Percentiles rank a stretch among this genome's conserved stretches.
Conservation (phyloP, 176 grass and related monocot species). For the Guadua angustifolia region DNA sequence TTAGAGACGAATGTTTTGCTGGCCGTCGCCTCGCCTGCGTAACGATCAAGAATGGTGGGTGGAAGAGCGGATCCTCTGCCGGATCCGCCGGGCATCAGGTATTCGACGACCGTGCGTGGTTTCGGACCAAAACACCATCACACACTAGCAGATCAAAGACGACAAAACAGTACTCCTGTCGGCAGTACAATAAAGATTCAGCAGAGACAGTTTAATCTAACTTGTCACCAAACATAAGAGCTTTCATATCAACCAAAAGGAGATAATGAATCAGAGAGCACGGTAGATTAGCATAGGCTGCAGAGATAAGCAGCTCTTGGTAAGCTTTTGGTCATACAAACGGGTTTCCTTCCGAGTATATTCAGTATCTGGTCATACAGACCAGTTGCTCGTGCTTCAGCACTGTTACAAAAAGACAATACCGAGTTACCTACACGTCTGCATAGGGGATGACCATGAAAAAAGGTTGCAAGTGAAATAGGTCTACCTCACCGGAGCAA, state of each 20-base stretch:
- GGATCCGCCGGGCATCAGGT: background rate
- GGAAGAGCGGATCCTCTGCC: constrained; percentile 10
- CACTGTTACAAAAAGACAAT: constrained; percentile 38
- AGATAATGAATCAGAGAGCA: constrained; percentile 4
- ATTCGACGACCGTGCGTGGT: background rate
- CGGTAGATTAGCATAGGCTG: constrained; percentile 44
- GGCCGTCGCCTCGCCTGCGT: background rate
- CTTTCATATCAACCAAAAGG: background rate
- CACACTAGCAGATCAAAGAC: background rate
- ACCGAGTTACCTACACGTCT: constrained; percentile 38
- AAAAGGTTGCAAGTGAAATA: constrained; percentile 35
- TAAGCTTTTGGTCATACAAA: constrained; percentile 22
- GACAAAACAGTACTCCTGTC: background rate
- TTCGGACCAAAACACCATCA: background rate
- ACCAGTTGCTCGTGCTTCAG: constrained; percentile 34
- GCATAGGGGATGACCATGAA: constrained; percentile 44
- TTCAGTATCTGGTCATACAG: no score
- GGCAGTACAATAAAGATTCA: background rate
- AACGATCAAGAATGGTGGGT: background rate
- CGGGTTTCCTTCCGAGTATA: constrained; percentile 37
- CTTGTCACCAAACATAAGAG: background rate
- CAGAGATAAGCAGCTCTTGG: constrained; percentile 35
- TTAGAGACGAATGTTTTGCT: background rate
- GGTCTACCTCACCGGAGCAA: constrained; percentile 44
- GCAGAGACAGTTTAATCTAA: background rate